Conservation (phyloP, 352 stramenopile species). For the Phytophthora citrophthora region DNA sequence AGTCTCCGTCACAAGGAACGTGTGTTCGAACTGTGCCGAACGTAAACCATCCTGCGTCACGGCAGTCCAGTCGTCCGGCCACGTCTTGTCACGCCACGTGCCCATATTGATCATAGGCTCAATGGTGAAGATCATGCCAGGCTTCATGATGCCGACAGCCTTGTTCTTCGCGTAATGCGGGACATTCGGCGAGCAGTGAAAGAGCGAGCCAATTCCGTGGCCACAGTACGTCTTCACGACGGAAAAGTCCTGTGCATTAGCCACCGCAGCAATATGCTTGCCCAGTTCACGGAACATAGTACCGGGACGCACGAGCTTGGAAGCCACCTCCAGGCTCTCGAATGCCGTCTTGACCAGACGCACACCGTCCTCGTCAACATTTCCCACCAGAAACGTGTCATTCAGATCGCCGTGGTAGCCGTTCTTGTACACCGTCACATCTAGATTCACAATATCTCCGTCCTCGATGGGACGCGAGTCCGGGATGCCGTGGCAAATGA, state of each 20-base stretch:
- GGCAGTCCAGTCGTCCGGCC: slow-evolving; percentile 98
- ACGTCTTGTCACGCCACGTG: slow-evolving; percentile 91
- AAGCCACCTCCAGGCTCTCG: slow-evolving; percentile 89
- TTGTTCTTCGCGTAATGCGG: slow-evolving; percentile 99
- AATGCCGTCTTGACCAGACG: slow-evolving; percentile 96
- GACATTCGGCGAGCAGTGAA: slow-evolving; percentile 97
- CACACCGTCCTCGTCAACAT: slow-evolving; percentile 93
- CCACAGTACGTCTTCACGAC: slow-evolving; percentile 98
- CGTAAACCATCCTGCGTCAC: slow-evolving; percentile 95
- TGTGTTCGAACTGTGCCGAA: slow-evolving; percentile 98
- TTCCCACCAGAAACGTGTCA: slow-evolving; percentile 98
- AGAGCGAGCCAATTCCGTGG: slow-evolving; percentile 97
- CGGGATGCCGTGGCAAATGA: slow-evolving; percentile 98
- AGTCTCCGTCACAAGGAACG: slow-evolving; percentile 97
- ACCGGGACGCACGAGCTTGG: slow-evolving; percentile 93
- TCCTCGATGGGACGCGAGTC: slow-evolving; percentile 95
- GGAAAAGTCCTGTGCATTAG: slow-evolving; percentile 87
- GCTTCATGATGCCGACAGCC: slow-evolving; percentile 96
- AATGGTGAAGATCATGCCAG: slow-evolving; percentile 99
- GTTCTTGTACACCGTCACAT: slow-evolving; percentile 97
- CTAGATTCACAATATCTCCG: slow-evolving; percentile 99
- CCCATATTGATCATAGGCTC: slow-evolving; percentile 99
- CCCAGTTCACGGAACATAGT: slow-evolving; percentile 97
- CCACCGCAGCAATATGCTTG: slow-evolving; percentile 92
- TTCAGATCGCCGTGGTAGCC: slow-evolving; percentile 98